Conservation (phyloP, 2,329 filamentous ascomycete genomes). For the Cytospora piceicola region DNA sequence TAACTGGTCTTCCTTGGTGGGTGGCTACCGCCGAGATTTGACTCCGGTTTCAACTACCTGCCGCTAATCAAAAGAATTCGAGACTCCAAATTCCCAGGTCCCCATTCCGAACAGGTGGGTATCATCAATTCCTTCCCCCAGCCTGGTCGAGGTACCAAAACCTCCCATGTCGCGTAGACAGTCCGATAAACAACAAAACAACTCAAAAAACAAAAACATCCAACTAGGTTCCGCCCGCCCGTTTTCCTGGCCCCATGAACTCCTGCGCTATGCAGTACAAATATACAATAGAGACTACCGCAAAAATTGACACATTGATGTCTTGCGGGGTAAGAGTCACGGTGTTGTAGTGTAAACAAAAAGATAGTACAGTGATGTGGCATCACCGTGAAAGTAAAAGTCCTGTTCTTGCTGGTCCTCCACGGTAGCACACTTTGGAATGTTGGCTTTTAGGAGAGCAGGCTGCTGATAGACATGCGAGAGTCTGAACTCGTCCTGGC, state of each 20-base stretch:
- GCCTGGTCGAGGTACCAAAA: constrained; percentile 3
- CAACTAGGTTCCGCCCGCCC: background rate
- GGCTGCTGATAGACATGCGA: constrained; percentile 7
- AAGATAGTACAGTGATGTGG: constrained; percentile 1
- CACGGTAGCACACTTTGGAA: background rate
- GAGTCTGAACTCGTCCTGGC: constrained; percentile 7
- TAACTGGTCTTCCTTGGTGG: background rate
- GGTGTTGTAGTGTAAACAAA: background rate
- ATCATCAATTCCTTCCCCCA: constrained; percentile 14
- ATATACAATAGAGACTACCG: background rate
- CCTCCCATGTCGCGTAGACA: constrained; percentile 9
- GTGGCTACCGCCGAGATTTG: background rate
- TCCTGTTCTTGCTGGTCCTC: background rate
- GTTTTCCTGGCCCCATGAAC: constrained; percentile 17
- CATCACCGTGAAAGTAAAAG: background rate
- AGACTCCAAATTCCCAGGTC: constrained; percentile 2
- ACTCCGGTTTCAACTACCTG: background rate
- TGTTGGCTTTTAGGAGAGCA: background rate
- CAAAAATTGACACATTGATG: background rate
- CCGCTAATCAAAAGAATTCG: constrained; percentile 2
- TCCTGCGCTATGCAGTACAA: constrained; percentile 23
- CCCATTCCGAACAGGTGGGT: constrained; percentile 18
- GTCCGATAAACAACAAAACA: constrained; percentile 2
- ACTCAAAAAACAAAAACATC: constrained; percentile 8
- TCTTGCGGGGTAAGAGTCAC: background rate